These are phyloP conservation scores for Eucalyptus brandiana DNA, from an alignment of 345 rosid species.

Conservation along the genomic window DNA sequence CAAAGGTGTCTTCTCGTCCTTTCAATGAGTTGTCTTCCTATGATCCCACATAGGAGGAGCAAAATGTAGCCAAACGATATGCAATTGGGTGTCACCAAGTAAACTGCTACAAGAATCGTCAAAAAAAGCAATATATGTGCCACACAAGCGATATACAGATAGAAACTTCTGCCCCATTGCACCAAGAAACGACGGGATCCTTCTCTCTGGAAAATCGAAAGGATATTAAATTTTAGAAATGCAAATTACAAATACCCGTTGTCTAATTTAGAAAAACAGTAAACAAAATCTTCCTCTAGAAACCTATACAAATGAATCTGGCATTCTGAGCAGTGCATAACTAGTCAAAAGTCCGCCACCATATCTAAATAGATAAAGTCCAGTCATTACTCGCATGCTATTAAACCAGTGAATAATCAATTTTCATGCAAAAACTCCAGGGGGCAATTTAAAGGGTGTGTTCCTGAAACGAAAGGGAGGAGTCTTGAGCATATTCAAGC, in stretches of 20 bases:
- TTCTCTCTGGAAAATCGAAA: conserved; percentile 37
- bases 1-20: conserved; percentile 72
- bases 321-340: not conserved
- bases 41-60: conserved; percentile 85
- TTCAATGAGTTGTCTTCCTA: conserved; percentile 85
- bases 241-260: not conserved
- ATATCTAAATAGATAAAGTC: not conserved
- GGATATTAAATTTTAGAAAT: not conserved
- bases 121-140: conserved; percentile 81
- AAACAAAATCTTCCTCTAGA: not conserved
- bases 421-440: too few relatives aligned
- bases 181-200: conserved; percentile 69
- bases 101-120: conserved; percentile 76
- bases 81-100: conserved; percentile 71
- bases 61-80: conserved; percentile 87
- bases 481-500: too few relatives aligned
- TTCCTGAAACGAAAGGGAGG: too few relatives aligned
- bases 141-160: conserved; percentile 73
- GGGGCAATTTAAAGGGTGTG: too few relatives aligned
- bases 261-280: not conserved
- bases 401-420: not conserved
- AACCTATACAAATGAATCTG: not conserved
- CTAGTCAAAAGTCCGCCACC: not conserved
- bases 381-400: not conserved
- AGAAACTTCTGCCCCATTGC: conserved; percentile 76